These are phyloP conservation scores for Alloteropsis semialata DNA, from an alignment of 176 grass and related monocot genomes.

Conservation along the genomic window DNA sequence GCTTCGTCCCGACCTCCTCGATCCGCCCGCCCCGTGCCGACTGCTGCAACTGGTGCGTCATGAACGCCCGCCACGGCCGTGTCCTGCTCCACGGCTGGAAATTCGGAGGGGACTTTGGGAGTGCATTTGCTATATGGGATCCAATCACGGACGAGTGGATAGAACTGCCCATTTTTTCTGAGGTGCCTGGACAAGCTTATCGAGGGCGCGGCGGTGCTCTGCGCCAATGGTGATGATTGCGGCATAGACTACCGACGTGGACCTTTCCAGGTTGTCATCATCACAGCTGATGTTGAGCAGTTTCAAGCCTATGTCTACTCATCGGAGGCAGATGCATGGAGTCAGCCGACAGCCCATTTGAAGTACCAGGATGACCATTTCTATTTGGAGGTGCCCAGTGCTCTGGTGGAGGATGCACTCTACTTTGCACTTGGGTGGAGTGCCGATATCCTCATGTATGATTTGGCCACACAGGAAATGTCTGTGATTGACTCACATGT, in stretches of 20 bases:
- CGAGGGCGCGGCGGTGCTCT: background rate
- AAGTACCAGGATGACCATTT: background rate
- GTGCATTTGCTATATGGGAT: background rate
- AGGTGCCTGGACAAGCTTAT: background rate
- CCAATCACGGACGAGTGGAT: background rate
- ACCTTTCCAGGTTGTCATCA: background rate
- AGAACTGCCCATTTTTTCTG: background rate
- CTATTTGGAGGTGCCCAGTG: background rate
- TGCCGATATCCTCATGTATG: background rate
- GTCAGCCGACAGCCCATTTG: background rate
- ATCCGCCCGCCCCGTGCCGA: background rate
- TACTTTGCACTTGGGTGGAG: background rate
- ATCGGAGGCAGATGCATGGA: background rate
- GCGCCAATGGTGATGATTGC: background rate
- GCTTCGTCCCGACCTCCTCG: background rate
- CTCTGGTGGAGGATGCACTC: background rate
- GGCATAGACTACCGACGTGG: background rate
- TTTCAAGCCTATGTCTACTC: background rate
- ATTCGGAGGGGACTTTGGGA: background rate
- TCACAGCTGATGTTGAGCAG: rapidly evolving
- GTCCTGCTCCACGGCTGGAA: background rate
- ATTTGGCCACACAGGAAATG: background rate
- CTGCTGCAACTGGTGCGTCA: background rate
- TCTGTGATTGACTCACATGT: background rate
- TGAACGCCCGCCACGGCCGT: background rate